Evolutionary conservation across 2,329 filamentous ascomycete genomes (phyloP), one percentile per base, ranked within the genome.

Genomic region (Tolypocladium tropicale): DNA sequence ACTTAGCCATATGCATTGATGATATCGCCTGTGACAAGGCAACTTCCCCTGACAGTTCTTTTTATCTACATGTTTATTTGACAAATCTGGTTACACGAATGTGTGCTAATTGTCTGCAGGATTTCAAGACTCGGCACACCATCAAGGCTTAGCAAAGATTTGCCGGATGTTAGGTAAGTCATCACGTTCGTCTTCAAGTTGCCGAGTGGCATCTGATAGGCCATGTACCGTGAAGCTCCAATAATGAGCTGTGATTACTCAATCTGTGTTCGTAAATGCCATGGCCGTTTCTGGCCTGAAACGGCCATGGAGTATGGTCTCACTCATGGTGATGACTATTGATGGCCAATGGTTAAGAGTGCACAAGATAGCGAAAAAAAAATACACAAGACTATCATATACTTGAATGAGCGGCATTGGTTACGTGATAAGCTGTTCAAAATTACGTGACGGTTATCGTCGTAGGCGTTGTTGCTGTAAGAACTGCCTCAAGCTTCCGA

Each of bases 1-100:
- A 75, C 73, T 67, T 73, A 75, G 73, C 73, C 70, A 74, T 71
- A 73, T 68, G 73, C 73, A 66, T 68, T 75, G 73, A 74, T 70
- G 73, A 75, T 67, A 73, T 61, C 67, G 73, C 73, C 73, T 74
- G 65, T 75, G 73, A 75, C 73, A 74, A 71, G 73, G 72, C 72
- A 73, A 63, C 59, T 65, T 64, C 60, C 55, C 56, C 67, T 68
- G 67, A 70, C 54, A 62, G n/a, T 36, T 48, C 48, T 3, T 51
- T 52, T 16, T 9, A 28, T 10, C 21, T 33, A 9, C 21, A 21
- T 33, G n/a, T 9, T 28, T 53, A 30, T n/a, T 28, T 32, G 34
- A 53, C 10, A 28, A 3, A 41, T 11, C n/a, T 25, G 21, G 33
- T n/a, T 16, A 36, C 52, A 14, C 21, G 33, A n/a, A n/a, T 37